Percentiles rank a stretch among this genome's conserved stretches.
phyloP scores from a whole-genome alignment of 2,329 filamentous ascomycete species.

The Exutisphaerella laricina region DNA sequence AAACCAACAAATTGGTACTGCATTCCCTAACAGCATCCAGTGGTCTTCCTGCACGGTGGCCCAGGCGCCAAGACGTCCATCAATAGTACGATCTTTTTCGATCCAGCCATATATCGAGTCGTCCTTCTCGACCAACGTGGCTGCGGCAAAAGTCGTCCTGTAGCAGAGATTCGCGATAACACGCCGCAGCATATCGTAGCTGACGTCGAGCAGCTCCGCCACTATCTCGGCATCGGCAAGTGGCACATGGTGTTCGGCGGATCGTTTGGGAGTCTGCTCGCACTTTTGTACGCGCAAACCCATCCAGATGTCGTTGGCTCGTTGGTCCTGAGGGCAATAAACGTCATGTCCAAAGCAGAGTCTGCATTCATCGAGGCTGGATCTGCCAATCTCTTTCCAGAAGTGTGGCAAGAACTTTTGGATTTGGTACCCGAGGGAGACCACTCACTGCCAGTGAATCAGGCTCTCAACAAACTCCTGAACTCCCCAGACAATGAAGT shows the following conservation, averaged over 20 bases:
- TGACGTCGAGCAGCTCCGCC: conserved; percentile 10
- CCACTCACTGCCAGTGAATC: not conserved
- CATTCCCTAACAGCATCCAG: not conserved
- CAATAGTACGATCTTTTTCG: conserved; percentile 11
- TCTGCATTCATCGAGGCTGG: not conserved
- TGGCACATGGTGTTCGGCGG: conserved; percentile 14
- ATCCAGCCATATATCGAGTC: conserved; percentile 35
- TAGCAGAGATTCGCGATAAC: conserved; percentile 11
- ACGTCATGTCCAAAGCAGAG: not conserved
- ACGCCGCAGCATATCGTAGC: conserved; percentile 9
- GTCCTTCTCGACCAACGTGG: conserved; percentile 39
- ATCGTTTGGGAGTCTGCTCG: conserved; percentile 9
- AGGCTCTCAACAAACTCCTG: not conserved
- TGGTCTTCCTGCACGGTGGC: conserved; percentile 1
- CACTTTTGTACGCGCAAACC: conserved; percentile 10
- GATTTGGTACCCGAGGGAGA: not conserved
- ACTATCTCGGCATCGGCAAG: conserved; percentile 6
- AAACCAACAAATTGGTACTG: not conserved
- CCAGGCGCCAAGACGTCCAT: conserved; percentile 20
- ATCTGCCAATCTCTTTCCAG: not conserved
- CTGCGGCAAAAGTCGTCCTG: conserved; percentile 32
- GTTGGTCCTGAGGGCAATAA: conserved; percentile 9
- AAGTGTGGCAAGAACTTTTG: not conserved
- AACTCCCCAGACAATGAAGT: not conserved
- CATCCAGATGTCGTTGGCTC: conserved; percentile 7